These are phyloP conservation scores for Phenoliferia sp. DNA, from an alignment of 1,284 basidiomycete species.

Conservation along the genomic window DNA sequence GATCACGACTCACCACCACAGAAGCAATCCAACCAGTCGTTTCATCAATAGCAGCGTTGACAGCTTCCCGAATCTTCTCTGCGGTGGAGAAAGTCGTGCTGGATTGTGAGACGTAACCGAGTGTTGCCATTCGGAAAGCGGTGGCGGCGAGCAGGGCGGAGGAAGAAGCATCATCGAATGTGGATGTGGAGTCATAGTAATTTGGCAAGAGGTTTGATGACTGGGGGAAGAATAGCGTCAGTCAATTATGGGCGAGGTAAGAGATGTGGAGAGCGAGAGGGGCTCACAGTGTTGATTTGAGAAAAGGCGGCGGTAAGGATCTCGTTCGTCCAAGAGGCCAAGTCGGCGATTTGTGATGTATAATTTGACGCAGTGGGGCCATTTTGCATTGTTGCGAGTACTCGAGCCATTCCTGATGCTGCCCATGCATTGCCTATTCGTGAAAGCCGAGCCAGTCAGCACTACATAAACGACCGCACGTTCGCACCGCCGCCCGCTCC, in stretches of 20 bases:
- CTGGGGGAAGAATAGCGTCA: neutral
- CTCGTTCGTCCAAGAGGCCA: neutral
- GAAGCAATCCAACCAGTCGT: neutral
- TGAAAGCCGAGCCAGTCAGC: neutral
- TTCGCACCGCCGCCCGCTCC: too few relatives aligned
- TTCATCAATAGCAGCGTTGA: neutral
- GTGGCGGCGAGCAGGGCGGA: neutral
- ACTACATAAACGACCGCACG: too few relatives aligned
- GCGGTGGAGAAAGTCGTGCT: neutral
- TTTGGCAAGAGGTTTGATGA: neutral
- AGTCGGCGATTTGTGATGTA: neutral
- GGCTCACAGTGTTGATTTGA: neutral
- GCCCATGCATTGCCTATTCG: neutral
- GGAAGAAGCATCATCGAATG: neutral
- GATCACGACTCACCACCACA: neutral
- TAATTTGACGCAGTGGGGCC: neutral
- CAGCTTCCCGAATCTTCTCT: neutral
- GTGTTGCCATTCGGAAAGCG: neutral
- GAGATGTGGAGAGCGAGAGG: too few relatives aligned
- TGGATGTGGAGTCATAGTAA: neutral
- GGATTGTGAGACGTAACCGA: neutral
- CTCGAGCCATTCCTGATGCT: neutral
- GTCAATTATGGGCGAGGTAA: too few relatives aligned
- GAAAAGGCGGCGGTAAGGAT: neutral
- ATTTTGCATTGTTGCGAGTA: neutral